phyloP scores from a whole-genome alignment of 1,284 basidiomycete species.

The Xerocomus amazonicus region DNA sequence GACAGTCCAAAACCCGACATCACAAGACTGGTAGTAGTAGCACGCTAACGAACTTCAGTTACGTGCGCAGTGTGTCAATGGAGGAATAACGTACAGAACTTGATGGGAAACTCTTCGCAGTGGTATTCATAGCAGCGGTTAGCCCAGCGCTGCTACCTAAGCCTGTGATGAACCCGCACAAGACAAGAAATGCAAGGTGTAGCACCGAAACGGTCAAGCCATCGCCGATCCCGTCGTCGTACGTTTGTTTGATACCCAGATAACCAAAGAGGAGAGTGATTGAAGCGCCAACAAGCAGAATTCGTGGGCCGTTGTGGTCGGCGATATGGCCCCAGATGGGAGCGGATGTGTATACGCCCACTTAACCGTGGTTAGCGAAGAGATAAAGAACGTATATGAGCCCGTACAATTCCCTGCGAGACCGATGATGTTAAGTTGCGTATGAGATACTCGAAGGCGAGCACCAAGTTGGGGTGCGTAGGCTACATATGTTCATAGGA shows the following conservation, averaged over 20 bases:
- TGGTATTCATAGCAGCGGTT: slow-evolving; percentile 54
- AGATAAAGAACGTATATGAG: slow-evolving; percentile 6
- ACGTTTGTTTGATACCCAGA: slow-evolving; percentile 61
- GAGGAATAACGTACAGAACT: slow-evolving; percentile 37
- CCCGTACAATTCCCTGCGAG: slow-evolving; percentile 58
- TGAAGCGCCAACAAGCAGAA: slow-evolving; percentile 47
- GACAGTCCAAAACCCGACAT: slow-evolving; percentile 80
- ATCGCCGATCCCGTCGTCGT: slow-evolving; percentile 43
- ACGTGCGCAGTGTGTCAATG: not conserved
- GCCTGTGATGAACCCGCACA: slow-evolving; percentile 57
- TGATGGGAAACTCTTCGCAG: slow-evolving; percentile 64
- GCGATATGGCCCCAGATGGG: slow-evolving; percentile 68
- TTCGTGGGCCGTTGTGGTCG: slow-evolving; percentile 58
- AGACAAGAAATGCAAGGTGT: slow-evolving; percentile 41
- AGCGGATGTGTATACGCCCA: slow-evolving; percentile 56
- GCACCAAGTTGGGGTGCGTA: slow-evolving; percentile 78
- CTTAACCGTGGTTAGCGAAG: slow-evolving; percentile 33
- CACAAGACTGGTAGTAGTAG: slow-evolving; percentile 68
- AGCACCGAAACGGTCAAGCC: slow-evolving; percentile 17
- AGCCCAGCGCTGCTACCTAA: slow-evolving; percentile 60
- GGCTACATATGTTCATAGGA: slow-evolving; percentile 39
- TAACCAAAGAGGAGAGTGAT: slow-evolving; percentile 61
- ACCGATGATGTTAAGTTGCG: slow-evolving; percentile 71
- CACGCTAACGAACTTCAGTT: slow-evolving; percentile 43
- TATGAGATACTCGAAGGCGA: slow-evolving; percentile 66